Conservation (phyloP, 441 rosid species). For the Euphorbia neoarborescens region DNA sequence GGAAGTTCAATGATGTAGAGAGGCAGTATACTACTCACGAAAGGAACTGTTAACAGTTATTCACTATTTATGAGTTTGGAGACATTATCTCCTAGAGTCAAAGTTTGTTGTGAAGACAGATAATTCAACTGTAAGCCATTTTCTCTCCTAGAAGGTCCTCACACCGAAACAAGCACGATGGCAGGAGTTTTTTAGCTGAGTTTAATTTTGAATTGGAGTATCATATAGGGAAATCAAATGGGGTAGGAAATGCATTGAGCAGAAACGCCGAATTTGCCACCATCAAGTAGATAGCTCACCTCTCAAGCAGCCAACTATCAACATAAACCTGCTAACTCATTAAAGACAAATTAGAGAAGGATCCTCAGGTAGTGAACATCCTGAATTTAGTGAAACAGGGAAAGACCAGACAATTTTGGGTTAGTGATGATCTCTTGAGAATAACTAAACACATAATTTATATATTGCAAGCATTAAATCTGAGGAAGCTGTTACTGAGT, state of each 20-base stretch:
- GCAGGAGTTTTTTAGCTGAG: neutral
- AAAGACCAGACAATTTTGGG: neutral
- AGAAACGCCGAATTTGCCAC: neutral
- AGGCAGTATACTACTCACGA: neutral
- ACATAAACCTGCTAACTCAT: neutral
- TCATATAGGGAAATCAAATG: neutral
- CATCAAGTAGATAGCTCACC: neutral
- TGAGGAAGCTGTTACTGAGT: neutral
- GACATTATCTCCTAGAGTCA: neutral
- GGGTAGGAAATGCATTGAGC: neutral
- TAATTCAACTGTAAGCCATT: neutral
- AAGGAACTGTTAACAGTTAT: neutral
- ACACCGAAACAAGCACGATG: neutral
- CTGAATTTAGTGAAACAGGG: neutral
- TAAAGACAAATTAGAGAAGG: rapidly evolving
- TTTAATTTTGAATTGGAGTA: neutral
- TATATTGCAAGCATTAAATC: neutral
- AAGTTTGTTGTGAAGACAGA: neutral
- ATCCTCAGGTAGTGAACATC: rapidly evolving
- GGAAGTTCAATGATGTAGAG: neutral
- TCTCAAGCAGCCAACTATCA: neutral
- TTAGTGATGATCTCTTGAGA: neutral
- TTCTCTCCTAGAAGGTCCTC: neutral
- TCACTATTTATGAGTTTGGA: neutral
- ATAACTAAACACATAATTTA: neutral